Conservation (phyloP, 2,329 filamentous ascomycete genomes). For the Metarhizium guizhouense region DNA sequence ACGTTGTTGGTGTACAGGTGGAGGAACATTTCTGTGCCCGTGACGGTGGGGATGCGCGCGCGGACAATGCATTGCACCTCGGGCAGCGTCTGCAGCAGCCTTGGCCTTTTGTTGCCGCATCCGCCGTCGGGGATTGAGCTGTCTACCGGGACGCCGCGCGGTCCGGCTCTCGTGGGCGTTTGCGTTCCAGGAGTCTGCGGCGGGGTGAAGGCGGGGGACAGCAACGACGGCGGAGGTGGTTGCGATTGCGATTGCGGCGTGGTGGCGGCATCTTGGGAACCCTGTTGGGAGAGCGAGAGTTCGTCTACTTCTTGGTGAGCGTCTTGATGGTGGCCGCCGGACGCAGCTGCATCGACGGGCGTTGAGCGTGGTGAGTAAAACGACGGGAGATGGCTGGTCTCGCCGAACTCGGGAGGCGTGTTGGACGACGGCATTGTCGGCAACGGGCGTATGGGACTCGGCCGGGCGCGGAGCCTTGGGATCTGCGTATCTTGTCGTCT, state of each 20-base stretch:
- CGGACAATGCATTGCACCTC: constrained; percentile 89
- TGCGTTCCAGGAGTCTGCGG: constrained; percentile 53
- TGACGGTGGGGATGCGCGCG: constrained; percentile 87
- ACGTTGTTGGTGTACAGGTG: constrained; percentile 90
- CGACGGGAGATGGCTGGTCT: constrained; percentile 31
- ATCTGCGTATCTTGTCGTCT: neutral
- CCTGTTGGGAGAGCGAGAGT: constrained; percentile 26
- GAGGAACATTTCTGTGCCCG: constrained; percentile 91
- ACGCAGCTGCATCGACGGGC: constrained; percentile 14
- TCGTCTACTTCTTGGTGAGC: constrained; percentile 21
- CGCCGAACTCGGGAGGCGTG: constrained; percentile 7
- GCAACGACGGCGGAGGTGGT: constrained; percentile 54
- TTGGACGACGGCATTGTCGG: constrained; percentile 4
- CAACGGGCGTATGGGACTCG: neutral
- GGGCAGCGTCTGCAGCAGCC: constrained; percentile 66
- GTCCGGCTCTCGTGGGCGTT: constrained; percentile 36
- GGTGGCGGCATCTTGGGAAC: constrained; percentile 10
- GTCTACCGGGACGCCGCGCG: constrained; percentile 51
- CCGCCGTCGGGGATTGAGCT: constrained; percentile 48
- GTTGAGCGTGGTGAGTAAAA: constrained; percentile 36
- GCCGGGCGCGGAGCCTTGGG: neutral
- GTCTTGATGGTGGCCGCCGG: constrained; percentile 8
- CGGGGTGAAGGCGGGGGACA: constrained; percentile 80
- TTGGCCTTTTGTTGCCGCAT: constrained; percentile 56
- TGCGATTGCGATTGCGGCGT: neutral